A percentile compares a stretch with the other conserved stretches of the same genome.
phyloP scores from a whole-genome alignment of 768 basidiomycete species.

The Gloeopeniophorella convolvens region DNA sequence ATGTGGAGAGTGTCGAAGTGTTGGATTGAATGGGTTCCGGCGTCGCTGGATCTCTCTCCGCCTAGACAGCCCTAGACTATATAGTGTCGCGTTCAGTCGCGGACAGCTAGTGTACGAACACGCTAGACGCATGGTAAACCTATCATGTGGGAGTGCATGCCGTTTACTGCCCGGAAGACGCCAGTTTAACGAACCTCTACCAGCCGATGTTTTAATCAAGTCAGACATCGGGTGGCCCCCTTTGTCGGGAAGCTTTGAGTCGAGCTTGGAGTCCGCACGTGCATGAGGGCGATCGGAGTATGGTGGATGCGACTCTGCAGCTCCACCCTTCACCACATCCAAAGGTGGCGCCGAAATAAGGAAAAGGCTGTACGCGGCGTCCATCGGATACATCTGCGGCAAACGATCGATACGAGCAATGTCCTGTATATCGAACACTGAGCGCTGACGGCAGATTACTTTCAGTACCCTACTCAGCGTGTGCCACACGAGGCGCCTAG shows the following conservation, averaged over 20 bases:
- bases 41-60: neutral
- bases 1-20: neutral
- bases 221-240: constrained; percentile 2
- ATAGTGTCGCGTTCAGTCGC: constrained; percentile 14
- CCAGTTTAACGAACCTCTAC: constrained; percentile 9
- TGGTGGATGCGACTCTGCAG: too few species aligned
- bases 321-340: constrained; percentile 11
- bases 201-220: constrained; percentile 18
- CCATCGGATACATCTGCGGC: neutral
- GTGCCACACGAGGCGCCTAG: constrained; percentile 19
- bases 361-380: neutral
- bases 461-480: constrained; percentile 12
- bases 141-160: constrained; percentile 14
- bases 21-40: constrained; percentile 10
- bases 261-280: constrained; percentile 1
- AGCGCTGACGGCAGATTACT: constrained; percentile 5
- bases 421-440: neutral
- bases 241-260: neutral
- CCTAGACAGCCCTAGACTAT: constrained; percentile 2
- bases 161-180: constrained; percentile 16
- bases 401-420: constrained; percentile 13
- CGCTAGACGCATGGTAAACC: neutral
- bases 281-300: constrained; percentile 9
- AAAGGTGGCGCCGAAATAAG: neutral
- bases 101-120: too few species aligned